Conservation (phyloP, 192 early-diverging fungal species). For the Rhizophagus clarus region DNA sequence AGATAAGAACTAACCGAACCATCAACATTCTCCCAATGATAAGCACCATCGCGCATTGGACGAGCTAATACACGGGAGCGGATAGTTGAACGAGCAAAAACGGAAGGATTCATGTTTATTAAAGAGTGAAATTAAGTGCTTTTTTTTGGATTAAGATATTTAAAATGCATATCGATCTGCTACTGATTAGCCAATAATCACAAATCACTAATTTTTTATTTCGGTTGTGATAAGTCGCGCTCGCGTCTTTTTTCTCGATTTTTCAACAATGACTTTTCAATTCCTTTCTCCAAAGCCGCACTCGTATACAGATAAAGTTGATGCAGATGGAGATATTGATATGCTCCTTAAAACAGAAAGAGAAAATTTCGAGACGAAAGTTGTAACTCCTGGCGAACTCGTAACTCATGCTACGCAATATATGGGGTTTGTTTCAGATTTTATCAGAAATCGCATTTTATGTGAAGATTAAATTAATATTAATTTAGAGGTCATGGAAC, state of each 20-base stretch:
- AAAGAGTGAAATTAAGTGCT: too few species aligned
- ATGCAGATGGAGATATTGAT: slow-evolving; percentile 19
- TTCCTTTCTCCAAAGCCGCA: slow-evolving; percentile 18
- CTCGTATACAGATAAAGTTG: neutral
- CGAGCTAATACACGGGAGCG: slow-evolving; percentile 40
- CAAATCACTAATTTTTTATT: too few species aligned
- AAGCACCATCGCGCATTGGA: slow-evolving; percentile 39
- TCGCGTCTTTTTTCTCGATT: neutral
- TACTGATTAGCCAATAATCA: too few species aligned
- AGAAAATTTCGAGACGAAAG: slow-evolving; percentile 8
- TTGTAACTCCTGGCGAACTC: slow-evolving; percentile 80
- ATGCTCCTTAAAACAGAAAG: slow-evolving; percentile 10
- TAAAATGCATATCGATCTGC: too few species aligned
- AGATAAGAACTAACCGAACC: slow-evolving; percentile 28
- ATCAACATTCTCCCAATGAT: slow-evolving; percentile 46
- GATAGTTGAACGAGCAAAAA: slow-evolving; percentile 44
- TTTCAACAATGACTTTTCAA: slow-evolving; percentile 16
- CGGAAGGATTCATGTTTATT: slow-evolving; percentile 7
- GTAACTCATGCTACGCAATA: slow-evolving; percentile 73
- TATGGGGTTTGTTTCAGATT: slow-evolving; percentile 62
- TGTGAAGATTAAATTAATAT: neutral
- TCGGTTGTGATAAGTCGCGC: neutral
- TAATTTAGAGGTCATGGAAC: slow-evolving; percentile 82
- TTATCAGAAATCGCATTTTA: slow-evolving; percentile 22
- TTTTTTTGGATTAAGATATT: too few species aligned